Conservation (phyloP, 2,329 filamentous ascomycete species). For the Graphilbum ipis-grandicollis region DNA sequence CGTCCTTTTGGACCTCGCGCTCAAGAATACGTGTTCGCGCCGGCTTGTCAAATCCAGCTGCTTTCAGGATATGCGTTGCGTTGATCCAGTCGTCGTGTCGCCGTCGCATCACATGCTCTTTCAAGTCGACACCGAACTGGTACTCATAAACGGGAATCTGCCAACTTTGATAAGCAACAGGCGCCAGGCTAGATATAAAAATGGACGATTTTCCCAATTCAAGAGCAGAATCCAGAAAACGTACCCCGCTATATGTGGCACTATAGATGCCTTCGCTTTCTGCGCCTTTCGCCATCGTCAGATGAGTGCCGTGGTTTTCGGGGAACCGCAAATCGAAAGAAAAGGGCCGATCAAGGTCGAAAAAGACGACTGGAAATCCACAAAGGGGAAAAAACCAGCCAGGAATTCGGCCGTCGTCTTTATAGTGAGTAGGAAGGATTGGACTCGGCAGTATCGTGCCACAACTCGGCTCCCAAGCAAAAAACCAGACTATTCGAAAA, state of each 20-base stretch:
- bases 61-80: slow-evolving; percentile 96
- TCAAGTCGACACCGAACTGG: slow-evolving; percentile 62
- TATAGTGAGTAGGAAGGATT: no score
- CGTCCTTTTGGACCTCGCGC: slow-evolving; percentile 88
- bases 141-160: slow-evolving; percentile 92
- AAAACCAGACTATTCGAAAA: no score
- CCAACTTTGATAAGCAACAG: slow-evolving; percentile 4
- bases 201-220: no score
- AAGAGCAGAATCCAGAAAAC: slow-evolving; percentile 16
- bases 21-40: slow-evolving; percentile 88
- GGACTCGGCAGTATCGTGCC: no score
- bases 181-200: no score
- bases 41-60: slow-evolving; percentile 93
- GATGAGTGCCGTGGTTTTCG: neutral
- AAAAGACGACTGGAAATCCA: no score
- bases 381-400: no score
- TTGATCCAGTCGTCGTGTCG: slow-evolving; percentile 95
- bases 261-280: slow-evolving; percentile 39
- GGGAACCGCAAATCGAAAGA: no score
- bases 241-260: slow-evolving; percentile 52
- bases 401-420: no score
- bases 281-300: slow-evolving; percentile 27
- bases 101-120: slow-evolving; percentile 88
- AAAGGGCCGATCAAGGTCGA: no score
- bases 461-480: no score